Conservation (phyloP, 73 alveolate genomes). For the Tetrahymena elliotti region DNA sequence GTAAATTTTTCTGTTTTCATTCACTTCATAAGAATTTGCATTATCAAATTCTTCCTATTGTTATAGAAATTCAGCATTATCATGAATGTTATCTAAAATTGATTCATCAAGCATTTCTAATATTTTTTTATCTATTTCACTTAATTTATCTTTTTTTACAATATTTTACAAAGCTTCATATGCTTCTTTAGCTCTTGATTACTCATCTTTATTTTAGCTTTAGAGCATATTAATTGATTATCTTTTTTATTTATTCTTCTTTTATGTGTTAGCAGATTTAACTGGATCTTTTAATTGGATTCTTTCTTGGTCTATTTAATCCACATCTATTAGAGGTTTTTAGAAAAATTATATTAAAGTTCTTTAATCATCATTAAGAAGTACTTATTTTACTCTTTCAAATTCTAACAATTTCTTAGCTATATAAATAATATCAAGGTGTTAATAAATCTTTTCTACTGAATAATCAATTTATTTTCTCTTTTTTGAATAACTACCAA, state of each 20-base stretch:
- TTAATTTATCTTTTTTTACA: neutral
- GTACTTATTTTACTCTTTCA: neutral
- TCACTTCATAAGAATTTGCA: neutral
- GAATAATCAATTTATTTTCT: neutral
- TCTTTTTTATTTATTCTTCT: neutral
- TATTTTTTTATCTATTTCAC: neutral
- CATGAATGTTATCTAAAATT: neutral
- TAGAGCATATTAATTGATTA: neutral
- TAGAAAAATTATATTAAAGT: neutral
- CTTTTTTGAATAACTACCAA: neutral
- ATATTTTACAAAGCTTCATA: neutral
- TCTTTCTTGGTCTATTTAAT: neutral
- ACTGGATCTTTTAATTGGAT: neutral
- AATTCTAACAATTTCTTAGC: neutral
- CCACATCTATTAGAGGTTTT: neutral
- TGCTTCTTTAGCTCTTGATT: neutral
- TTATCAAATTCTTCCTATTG: too few relatives aligned
- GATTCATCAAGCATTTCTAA: neutral
- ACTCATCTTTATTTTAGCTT: neutral
- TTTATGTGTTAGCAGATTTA: neutral
- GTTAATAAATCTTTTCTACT: neutral
- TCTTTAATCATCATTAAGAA: neutral
- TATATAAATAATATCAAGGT: neutral
- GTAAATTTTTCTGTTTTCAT: neutral
- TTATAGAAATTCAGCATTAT: neutral